Evolutionary conservation across 75 land plant genomes (phyloP), one percentile per base, ranked within the genome.

Genomic region (Pinus tabuliformis): DNA sequence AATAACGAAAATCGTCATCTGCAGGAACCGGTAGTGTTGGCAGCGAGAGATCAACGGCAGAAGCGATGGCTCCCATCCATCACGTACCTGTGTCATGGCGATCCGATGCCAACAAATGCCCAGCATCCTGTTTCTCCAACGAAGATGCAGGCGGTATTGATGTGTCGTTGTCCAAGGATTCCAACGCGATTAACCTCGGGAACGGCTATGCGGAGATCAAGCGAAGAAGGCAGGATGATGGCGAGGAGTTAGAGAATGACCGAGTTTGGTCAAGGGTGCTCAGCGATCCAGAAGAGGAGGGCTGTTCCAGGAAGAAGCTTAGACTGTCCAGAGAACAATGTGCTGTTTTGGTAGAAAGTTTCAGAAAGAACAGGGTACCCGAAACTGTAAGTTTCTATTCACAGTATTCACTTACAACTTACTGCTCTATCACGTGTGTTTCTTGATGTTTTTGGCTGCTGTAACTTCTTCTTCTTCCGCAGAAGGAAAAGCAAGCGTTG

Each of bases 261-360:
- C 39, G 5, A 21, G 7, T 15, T 54, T 79, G 74, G 0, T 79
- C 83, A 2, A 57, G 80, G 56, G 73, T 37, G 3, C 39, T 20
- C 30, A 80, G 85, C 59, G 89, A 88, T 74, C 86, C 81, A 52
- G 60, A 59, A 5, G 79, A 82, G 56, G 91, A 84, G 8, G 82
- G 77, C 7, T 45, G 49, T 7, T 45, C 49, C 49, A 45, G 6
- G 49, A 45, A 45, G 49, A 45, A 45, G 49, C 49, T 45, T 7
- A 45, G 7, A 45, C 9, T 45, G 8, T 45, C 49, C 6, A 45
- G 49, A 45, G 49, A 45, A 8, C 49, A 45, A 6, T 5, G 49
- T 45, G 49, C 49, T 45, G 8, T 45, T 6, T 6, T 45, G 49
- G 49, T 6, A 45, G 49, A 45, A 45, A 45, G 49, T 0, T 45